phyloP scores from a whole-genome alignment of 176 grass and related monocot species.

The Canna indica region DNA sequence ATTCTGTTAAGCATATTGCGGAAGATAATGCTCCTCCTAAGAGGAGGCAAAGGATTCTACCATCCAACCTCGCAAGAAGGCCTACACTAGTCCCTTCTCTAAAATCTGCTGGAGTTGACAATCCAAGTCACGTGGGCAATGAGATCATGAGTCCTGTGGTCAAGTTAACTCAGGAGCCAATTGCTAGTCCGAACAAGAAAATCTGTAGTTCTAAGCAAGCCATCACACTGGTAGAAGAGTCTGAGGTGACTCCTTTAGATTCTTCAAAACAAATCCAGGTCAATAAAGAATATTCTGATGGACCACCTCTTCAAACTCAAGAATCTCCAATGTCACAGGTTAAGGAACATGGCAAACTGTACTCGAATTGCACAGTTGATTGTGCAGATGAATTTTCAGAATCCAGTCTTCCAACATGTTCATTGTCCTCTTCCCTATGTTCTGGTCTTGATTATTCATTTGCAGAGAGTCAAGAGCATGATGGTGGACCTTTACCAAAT shows the following conservation, averaged over 20 bases:
- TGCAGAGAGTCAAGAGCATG: slow-evolving; percentile 26
- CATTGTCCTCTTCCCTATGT: slow-evolving; percentile 23
- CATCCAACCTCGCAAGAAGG: slow-evolving; percentile 29
- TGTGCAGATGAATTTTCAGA: slow-evolving; percentile 36
- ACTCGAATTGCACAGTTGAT: slow-evolving; percentile 30
- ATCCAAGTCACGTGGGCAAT: slow-evolving; percentile 31
- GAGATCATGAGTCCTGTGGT: slow-evolving; percentile 36
- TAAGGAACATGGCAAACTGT: slow-evolving; percentile 22
- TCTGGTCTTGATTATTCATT: slow-evolving; percentile 22
- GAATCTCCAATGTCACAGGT: slow-evolving; percentile 21
- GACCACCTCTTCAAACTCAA: slow-evolving; percentile 32
- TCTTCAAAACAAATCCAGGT: slow-evolving; percentile 24
- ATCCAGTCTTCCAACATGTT: slow-evolving; percentile 32
- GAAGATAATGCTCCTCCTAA: slow-evolving; percentile 31
- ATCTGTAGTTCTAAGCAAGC: slow-evolving; percentile 22
- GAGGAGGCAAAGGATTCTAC: slow-evolving; percentile 36
- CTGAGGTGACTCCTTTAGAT: slow-evolving; percentile 25
- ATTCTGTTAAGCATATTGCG: slow-evolving; percentile 34
- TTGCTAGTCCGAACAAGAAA: slow-evolving; percentile 35
- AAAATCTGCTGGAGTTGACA: slow-evolving; percentile 24
- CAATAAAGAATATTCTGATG: slow-evolving; percentile 23
- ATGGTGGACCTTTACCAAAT: slow-evolving; percentile 26
- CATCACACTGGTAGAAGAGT: slow-evolving; percentile 15
- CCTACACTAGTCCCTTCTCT: slow-evolving; percentile 27
- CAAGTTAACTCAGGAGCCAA: slow-evolving; percentile 31